Conservation (phyloP, 2,329 filamentous ascomycete genomes). For the Meredithiella fracta region DNA sequence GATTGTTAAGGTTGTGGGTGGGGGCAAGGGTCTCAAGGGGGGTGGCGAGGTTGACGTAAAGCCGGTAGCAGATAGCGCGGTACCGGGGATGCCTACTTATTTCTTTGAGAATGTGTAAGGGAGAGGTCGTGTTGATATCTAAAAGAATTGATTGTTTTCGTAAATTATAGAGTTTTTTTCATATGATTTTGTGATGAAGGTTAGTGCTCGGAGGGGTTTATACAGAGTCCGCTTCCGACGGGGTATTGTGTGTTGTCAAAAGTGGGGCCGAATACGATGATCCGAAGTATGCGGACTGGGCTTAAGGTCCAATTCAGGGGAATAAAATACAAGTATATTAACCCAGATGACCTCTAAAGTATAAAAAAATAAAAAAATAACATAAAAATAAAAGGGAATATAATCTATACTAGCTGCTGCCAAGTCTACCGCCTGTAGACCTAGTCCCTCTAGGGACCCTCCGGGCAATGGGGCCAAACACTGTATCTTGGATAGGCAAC, state of each 20-base stretch:
- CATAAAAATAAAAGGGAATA: neutral
- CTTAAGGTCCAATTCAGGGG: neutral
- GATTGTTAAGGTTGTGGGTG: slow-evolving; percentile 55
- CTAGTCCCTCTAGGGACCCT: slow-evolving; percentile 11
- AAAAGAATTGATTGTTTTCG: too few species aligned
- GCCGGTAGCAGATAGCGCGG: slow-evolving; percentile 51
- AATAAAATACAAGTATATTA: neutral
- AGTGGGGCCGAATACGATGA: too few species aligned
- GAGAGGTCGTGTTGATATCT: too few species aligned
- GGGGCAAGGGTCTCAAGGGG: slow-evolving; percentile 41
- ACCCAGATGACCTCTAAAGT: neutral
- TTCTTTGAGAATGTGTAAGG: slow-evolving; percentile 58
- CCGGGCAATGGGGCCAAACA: slow-evolving; percentile 16
- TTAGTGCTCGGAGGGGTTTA: too few species aligned
- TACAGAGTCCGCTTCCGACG: too few species aligned
- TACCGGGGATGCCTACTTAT: slow-evolving; percentile 71
- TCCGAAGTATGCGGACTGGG: too few species aligned
- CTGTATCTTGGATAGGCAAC: slow-evolving; percentile 19
- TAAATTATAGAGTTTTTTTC: too few species aligned
- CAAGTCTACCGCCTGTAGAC: neutral
- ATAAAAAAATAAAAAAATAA: neutral
- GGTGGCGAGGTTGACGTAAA: slow-evolving; percentile 40
- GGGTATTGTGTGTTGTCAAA: too few species aligned
- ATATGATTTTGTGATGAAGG: too few species aligned
- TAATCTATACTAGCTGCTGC: neutral